phyloP scores from a whole-genome alignment of 176 grass and related monocot genomes.

The Triticum timopheevii region DNA sequence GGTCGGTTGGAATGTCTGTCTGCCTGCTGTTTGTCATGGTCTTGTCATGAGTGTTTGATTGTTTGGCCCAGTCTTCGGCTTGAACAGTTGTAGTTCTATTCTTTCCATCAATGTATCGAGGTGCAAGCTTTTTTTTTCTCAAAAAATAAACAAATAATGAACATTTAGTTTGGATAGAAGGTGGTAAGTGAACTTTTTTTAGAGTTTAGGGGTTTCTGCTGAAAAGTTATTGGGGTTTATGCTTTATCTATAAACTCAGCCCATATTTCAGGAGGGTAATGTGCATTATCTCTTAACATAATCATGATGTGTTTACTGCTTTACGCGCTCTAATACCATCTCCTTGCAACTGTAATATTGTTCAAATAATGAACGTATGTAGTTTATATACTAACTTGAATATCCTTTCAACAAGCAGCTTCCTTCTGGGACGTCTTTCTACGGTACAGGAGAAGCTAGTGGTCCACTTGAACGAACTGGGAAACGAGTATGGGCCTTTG shows the following conservation, averaged over 20 bases:
- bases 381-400: conserved; percentile 3
- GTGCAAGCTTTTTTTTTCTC: background rate
- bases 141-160: background rate
- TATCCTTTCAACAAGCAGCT: conserved; percentile 46
- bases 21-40: background rate
- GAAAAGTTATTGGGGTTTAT: background rate
- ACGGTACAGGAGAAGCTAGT: conserved; percentile 95
- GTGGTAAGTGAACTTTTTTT: background rate
- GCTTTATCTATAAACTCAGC: background rate
- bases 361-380: background rate
- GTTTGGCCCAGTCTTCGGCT: background rate
- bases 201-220: background rate
- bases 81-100: background rate
- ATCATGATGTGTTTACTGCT: background rate
- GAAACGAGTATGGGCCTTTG: conserved; percentile 59
- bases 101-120: background rate
- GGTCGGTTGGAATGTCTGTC: background rate
- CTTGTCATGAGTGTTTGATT: background rate
- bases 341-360: conserved; percentile 9
- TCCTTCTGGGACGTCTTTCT: conserved; percentile 76
- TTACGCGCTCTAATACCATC: background rate
- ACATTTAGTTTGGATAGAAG: background rate
- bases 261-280: background rate
- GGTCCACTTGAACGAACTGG: conserved; percentile 90
- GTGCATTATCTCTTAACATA: background rate